These are phyloP conservation scores for Creolimax fragrantissima DNA, from an alignment of 78 protist species.

Conservation along the genomic window DNA sequence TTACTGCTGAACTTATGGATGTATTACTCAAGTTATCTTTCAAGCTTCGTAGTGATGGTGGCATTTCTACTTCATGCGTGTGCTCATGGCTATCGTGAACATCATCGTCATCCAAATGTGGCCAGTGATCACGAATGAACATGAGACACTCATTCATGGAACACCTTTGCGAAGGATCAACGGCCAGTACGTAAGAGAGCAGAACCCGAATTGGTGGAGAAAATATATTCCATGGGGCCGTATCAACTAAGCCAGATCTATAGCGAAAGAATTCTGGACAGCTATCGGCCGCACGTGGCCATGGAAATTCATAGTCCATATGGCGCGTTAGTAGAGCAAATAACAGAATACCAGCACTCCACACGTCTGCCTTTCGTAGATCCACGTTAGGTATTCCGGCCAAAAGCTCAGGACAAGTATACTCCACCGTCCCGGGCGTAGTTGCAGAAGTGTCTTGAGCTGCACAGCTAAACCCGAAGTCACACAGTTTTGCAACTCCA, in stretches of 20 bases:
- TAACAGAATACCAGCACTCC: not conserved
- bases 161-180: not conserved
- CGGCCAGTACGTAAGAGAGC: not conserved
- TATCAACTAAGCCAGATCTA: not conserved
- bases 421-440: not conserved
- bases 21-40: too few relatives aligned
- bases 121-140: not conserved
- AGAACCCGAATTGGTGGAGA: not conserved
- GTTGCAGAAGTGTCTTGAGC: not conserved
- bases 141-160: not conserved
- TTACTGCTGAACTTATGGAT: too few relatives aligned
- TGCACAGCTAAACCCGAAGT: slow-evolving; percentile 24
- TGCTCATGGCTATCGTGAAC: not conserved
- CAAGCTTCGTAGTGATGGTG: too few relatives aligned
- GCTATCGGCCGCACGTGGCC: not conserved
- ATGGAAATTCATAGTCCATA: not conserved
- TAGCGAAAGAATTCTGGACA: not conserved
- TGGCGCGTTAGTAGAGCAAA: not conserved
- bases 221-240: not conserved
- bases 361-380: not conserved
- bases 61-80: not conserved
- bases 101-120: not conserved
- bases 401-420: not conserved
- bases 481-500: not conserved
- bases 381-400: not conserved